Base-by-base conservation (phyloP, 805 yeast genomes). In the Sugiyamaella lignohabitans region DNA sequence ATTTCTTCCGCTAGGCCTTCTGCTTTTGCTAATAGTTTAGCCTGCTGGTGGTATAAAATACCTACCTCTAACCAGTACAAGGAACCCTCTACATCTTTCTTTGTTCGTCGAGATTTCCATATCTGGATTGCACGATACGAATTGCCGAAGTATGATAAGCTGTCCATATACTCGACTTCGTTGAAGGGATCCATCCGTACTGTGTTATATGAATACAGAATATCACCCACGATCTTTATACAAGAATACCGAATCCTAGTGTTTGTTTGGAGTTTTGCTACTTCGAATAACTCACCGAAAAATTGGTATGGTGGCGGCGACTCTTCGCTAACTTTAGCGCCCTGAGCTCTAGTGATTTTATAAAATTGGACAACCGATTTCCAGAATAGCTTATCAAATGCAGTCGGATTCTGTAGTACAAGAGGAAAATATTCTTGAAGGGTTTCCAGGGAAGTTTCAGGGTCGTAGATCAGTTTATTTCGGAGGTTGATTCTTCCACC, bases 51-150 rank as follows among this genome's bases (percentile, higher is more conserved):
- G 27, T 51, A 47, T 8, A 45, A 24, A 11, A 49, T 42, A 5
- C 60, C 60, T 2, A 54, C 51, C 23, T 54, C 57, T 16, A 34
- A 30, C 60, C 60, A 57, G 27, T 49, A 56, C 8, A 53, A 32
- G 11, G 52, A 49, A 24, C 44, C 45, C 21, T 43, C 30, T 5
- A 46, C 48, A 42, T 56, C 58, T 2, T 43, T 39, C 36, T 53
- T 54, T 4, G 38, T 27, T 19, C 32, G 29, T 18, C 59, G 42
- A 6, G 46, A 30, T 18, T 49, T 45, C 59, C 59, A 56, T 4
- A 56, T 27, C 42, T 46, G 44, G 4, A 53, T 38, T 10, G 57
- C 59, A 32, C 46, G 43, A 23, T 14, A 38, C n/a, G 34, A n/a
- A 30, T 53, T 42, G 5, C 57, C 53, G 11, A 27, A 22, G 10